Evolutionary conservation across 768 basidiomycete genomes (phyloP), one percentile per base, ranked within the genome.

Genomic region (Guyanaporus albipodus): DNA sequence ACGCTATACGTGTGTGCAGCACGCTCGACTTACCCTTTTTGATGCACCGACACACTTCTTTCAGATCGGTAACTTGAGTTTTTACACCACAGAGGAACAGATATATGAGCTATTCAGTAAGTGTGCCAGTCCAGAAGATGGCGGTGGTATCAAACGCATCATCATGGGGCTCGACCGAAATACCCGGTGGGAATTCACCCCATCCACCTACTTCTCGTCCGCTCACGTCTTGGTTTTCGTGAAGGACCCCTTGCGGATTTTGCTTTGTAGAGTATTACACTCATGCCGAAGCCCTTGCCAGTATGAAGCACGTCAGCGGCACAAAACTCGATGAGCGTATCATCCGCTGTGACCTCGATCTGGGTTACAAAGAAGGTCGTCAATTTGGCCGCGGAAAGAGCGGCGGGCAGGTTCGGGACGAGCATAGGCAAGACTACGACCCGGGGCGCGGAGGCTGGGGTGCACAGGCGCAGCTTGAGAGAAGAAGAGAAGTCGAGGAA

Each of bases 311-410:
- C 66, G 81, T 98, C 58, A 92, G 89, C 41, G 96, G 95, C n/a
- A 93, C 94, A 28, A 98, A 98, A 72, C 82, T 99, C 18, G 96
- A 99, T 68, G 96, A 99, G 69, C 87, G 96, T 27, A 91, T 99
- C 57, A 95, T 99, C 53, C 87, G 96, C 38, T 97, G 94, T 61
- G 96, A 99, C 72, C 73, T 99, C 61, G 96, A 99, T 72, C 75
- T 93, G 22, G 96, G 96, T 6, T 99, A 97, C 70, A 83, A 83
- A 61, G 96, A 99, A 62, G 95, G 95, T 12, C 75, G 96, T 52
- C 96, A 99, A 68, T 99, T 97, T 53, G 96, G 96, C 24, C 75
- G 96, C 50, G 96, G 96, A 22, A 97, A 94, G 68, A 94, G 91
- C 54, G 96, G 96, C 26, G 96, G 96, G 3, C 94, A 96, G 74